phyloP scores from a whole-genome alignment of 2,329 filamentous ascomycete species.

The Claviceps pusilla region DNA sequence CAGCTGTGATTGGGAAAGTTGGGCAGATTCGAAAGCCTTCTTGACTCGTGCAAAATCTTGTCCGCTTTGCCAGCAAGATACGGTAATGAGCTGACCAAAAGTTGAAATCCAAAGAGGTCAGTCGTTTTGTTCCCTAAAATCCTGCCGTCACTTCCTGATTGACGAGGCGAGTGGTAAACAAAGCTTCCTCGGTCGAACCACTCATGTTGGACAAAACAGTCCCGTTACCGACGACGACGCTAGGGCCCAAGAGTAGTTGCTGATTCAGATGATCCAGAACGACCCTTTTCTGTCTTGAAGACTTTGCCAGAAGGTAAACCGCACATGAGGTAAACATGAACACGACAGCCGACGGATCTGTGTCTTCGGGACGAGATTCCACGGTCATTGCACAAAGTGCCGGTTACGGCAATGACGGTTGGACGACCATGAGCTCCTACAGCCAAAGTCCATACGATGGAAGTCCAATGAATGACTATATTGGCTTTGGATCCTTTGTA shows the following conservation, averaged over 20 bases:
- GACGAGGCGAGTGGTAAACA: not conserved
- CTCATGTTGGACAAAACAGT: not conserved
- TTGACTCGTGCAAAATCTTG: not conserved
- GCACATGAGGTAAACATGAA: conserved; percentile 17
- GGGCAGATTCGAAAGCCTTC: not conserved
- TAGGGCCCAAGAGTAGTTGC: not conserved
- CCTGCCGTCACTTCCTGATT: not conserved
- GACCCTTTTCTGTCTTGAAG: not conserved
- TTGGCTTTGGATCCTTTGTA: conserved; percentile 40
- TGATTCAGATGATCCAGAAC: not conserved
- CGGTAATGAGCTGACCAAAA: not conserved
- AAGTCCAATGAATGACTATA: conserved; percentile 51
- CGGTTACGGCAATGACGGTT: conserved; percentile 29
- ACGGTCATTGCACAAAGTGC: conserved; percentile 16
- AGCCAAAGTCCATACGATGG: conserved; percentile 40
- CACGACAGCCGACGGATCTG: conserved; percentile 16
- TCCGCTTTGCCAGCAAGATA: not conserved
- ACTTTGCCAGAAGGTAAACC: not conserved
- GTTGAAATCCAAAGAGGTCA: not conserved
- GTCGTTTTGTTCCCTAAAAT: not conserved
- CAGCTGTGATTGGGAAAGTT: not conserved
- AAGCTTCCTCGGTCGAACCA: not conserved
- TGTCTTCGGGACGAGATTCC: conserved; percentile 17
- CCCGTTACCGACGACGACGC: not conserved
- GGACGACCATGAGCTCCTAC: conserved; percentile 46